These are phyloP conservation scores for Backusella parvicylindrica DNA, from an alignment of 192 early-diverging fungal species.

Conservation along the genomic window DNA sequence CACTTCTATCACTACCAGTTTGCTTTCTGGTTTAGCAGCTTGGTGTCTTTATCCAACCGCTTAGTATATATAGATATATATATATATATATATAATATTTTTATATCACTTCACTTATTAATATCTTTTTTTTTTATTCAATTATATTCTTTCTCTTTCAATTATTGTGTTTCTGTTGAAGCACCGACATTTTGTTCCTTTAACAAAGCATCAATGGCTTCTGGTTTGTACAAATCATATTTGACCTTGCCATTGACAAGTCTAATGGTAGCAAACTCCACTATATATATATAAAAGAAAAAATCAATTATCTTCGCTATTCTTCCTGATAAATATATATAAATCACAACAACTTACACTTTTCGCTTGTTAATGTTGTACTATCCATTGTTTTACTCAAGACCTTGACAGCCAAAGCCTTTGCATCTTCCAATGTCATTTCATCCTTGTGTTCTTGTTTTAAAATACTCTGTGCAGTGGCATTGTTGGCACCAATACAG, in stretches of 20 bases:
- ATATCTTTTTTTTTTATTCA: background rate
- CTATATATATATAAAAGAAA: constrained; percentile 35
- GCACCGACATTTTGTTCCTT: constrained; percentile 63
- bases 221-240: constrained; percentile 66
- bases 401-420: constrained; percentile 87
- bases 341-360: constrained; percentile 53
- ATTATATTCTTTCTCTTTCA: constrained; percentile 9
- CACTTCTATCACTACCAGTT: constrained; percentile 55
- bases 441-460: constrained; percentile 98
- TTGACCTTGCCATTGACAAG: constrained; percentile 55
- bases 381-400: constrained; percentile 97
- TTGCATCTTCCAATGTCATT: constrained; percentile 83
- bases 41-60: constrained; percentile 19
- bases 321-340: background rate
- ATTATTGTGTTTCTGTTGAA: background rate
- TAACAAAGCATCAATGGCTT: constrained; percentile 80
- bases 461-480: constrained; percentile 87
- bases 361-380: constrained; percentile 86
- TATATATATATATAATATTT: background rate
- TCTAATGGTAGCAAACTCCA: constrained; percentile 89
- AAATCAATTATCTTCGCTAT: constrained; percentile 7
- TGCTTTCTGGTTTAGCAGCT: constrained; percentile 33
- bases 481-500: constrained; percentile 94
- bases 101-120: background rate
- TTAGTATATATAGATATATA: background rate